Base-by-base conservation (phyloP, 225 moss, liverwort and hornwort species). In the Anthoceros angustus region DNA sequence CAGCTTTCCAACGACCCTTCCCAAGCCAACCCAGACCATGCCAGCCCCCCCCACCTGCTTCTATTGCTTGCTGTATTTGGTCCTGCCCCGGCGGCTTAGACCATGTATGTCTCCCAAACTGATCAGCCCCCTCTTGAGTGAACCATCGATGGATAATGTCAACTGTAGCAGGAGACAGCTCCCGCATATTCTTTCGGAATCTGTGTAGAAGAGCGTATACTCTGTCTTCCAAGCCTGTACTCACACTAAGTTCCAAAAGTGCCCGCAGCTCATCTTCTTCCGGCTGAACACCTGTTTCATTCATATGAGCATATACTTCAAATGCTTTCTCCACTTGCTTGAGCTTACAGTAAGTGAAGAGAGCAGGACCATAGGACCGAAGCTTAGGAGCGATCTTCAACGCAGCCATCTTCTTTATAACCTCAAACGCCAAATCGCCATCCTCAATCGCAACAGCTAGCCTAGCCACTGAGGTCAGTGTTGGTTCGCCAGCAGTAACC, bases 1-100 rank as follows among this genome's bases (percentile, higher is more conserved):
- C 76, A 14, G 80, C 77, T 72, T 82, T 82, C 95, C 95, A 95
- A 11, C 69, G 20, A 42, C 95, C 95, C 70, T 79, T 72, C 43
- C 91, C 85, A 45, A 91, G 80, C 91, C 91, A 95, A 5, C 95
- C 95, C 69, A 91, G 72, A 15, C 95, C 95, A 72, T 95, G 95
- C 95, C 95, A 95, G 42, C 95, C 95, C 66, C 95, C 95, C 50
- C 95, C 95, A 41, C 79, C 75, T 62, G 85, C 80, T 42, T 79
- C 76, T 61, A 82, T 72, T 64, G 95, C 91, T 50, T 73, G 75
- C 65, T 75, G 83, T 70, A 95, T 67, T 11, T 63, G 66, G 40
- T 75, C 68, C 12, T 23, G 69, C 38, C 73, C 79, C 11, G 86
- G 86, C 66, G 78, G 72, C 4, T 66, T 66, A 40, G 72, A 75